Evolutionary conservation across 2,329 filamentous ascomycete genomes (phyloP).

Genomic region (Phialophora verrucosa): DNA sequence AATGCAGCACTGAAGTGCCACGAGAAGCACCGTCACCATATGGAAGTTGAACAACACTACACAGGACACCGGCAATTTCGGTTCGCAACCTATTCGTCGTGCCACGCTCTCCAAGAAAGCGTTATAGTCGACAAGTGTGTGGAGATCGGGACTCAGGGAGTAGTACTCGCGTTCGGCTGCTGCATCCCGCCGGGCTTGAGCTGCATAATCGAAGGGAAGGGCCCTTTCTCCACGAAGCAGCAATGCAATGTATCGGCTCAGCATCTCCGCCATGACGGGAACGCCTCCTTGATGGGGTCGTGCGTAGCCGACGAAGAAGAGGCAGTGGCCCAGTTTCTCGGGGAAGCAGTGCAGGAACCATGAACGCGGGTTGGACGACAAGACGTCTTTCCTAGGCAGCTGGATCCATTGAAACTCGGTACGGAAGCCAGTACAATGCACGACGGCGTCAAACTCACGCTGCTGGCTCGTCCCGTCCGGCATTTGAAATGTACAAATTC

Average conservation of each 20-base stretch:
- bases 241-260: constrained; percentile 26
- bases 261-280: constrained; percentile 27
- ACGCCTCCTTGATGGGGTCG: constrained; percentile 27
- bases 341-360: constrained; percentile 30
- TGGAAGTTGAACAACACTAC: constrained; percentile 22
- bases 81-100: constrained; percentile 24
- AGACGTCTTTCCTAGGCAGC: not conserved
- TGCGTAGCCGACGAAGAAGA: constrained; percentile 27
- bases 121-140: constrained; percentile 28
- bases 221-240: constrained; percentile 18
- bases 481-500: constrained; percentile 15
- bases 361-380: constrained; percentile 25
- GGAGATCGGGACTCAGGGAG: constrained; percentile 22
- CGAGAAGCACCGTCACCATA: constrained; percentile 17
- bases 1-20: constrained; percentile 2
- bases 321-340: constrained; percentile 22
- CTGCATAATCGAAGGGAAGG: constrained; percentile 18
- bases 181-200: constrained; percentile 17
- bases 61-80: constrained; percentile 12
- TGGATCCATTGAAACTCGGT: constrained; percentile 22
- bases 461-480: constrained; percentile 11
- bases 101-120: constrained; percentile 27
- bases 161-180: constrained; percentile 25
- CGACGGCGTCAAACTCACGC: constrained; percentile 23
- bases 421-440: constrained; percentile 22